Evolutionary conservation across 139 green algal genomes (phyloP), one percentile per base, ranked within the genome.

Genomic region (Chlorella sp.): DNA sequence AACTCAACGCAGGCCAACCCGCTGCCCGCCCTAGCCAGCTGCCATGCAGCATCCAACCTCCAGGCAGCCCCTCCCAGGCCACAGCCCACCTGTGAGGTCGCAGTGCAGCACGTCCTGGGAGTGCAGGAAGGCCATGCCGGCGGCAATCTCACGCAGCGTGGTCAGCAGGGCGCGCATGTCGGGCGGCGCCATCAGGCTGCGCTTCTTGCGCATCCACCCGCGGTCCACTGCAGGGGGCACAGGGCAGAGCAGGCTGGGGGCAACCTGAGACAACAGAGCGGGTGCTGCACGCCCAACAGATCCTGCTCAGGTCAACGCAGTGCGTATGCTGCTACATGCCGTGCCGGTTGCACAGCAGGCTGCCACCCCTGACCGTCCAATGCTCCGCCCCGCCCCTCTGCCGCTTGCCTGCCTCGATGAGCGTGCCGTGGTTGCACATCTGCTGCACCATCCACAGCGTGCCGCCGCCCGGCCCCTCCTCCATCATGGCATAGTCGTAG

Each of bases 51-150:
- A 30, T 9, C 60, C n/a, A n/a, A n/a, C n/a, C n/a, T n/a, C n/a
- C n/a, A n/a, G n/a, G n/a, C n/a, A 38, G 63, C 28, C 28, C 63
- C 16, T 69, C 63, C 26, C 63, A 47, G 30, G n/a, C 26, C 55
- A 3, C 16, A n/a, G 26, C 74, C 20, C 80, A 76, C 79, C 83
- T 7, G 85, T 89, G 21, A 94, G 80, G 74, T 91, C 89, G 20
- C 90, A 85, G 64, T 94, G 91, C 74, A 93, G 32, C 25, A 90
- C 82, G 82, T 84, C 83, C 30, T 70, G 30, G 47, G 57, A 39
- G 82, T 94, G 91, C 32, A 94, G 64, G 69, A 89, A 89, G 9
- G 74, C 64, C 70, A 94, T 80, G 41, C 80, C 91, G 2, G 55
- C n/a, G 20, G 91, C 89, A 32, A 94, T 87, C 68, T 94, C 87